phyloP scores from a whole-genome alignment of 495 filamentous ascomycete species.

The Tricharina praecox region DNA sequence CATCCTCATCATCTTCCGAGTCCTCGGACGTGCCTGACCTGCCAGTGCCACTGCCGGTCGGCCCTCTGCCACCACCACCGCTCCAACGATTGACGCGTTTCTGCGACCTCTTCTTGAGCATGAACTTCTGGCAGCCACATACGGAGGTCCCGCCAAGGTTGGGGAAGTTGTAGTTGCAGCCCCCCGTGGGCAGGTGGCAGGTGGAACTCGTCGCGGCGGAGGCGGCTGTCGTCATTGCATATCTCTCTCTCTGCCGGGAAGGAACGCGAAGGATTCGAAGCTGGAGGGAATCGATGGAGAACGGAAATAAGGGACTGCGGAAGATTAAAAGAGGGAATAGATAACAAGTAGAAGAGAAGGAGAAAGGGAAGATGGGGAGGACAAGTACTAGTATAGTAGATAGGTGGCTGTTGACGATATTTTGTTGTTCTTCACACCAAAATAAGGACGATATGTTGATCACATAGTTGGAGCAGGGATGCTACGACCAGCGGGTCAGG shows the following conservation, averaged over 20 bases:
- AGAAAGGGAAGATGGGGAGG: too few relatives aligned
- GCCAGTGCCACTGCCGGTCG: slow-evolving; percentile 6
- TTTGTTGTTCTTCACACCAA: too few relatives aligned
- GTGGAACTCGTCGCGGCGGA: background rate
- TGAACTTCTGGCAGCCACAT: slow-evolving; percentile 21
- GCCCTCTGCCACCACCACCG: slow-evolving; percentile 4
- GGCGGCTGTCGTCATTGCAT: slow-evolving; percentile 4
- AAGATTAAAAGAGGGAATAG: background rate
- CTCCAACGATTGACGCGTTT: background rate
- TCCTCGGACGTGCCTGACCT: slow-evolving; percentile 3
- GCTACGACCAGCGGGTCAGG: too few relatives aligned
- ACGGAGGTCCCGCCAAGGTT: background rate
- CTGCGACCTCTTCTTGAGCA: slow-evolving; percentile 5
- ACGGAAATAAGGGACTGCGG: background rate
- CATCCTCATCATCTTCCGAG: slow-evolving; percentile 9
- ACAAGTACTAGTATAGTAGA: too few relatives aligned
- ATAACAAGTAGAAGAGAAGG: background rate
- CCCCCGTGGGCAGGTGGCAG: slow-evolving; percentile 2
- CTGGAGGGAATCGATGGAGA: background rate
- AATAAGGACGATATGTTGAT: too few relatives aligned
- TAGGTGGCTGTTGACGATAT: too few relatives aligned
- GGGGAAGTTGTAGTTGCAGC: slow-evolving; percentile 4
- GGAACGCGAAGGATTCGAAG: background rate
- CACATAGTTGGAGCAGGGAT: too few relatives aligned
- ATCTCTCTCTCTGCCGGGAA: too few relatives aligned